Percentiles rank a stretch among this genome's conserved stretches.
phyloP scores from a whole-genome alignment of 768 basidiomycete genomes.

The Termitomyces eurrhizus region DNA sequence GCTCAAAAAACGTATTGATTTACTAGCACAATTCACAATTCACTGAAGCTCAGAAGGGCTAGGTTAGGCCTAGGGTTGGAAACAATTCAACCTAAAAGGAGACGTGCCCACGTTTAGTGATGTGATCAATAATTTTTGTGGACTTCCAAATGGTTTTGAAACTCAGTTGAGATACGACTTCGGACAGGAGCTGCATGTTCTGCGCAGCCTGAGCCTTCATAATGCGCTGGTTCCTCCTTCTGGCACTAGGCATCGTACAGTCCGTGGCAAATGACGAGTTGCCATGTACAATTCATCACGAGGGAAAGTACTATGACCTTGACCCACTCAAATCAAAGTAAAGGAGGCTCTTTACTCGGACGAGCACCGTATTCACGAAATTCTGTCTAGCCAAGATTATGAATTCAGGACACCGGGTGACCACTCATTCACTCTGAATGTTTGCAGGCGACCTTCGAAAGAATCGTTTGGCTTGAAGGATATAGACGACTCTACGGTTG shows the following conservation, averaged over 20 bases:
- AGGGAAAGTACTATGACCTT: slow-evolving; percentile 63
- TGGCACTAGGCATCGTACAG: neutral
- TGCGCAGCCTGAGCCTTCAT: neutral
- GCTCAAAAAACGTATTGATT: neutral
- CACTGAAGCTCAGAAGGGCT: too few species aligned
- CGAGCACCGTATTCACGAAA: slow-evolving; percentile 4
- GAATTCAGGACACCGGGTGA: slow-evolving; percentile 45
- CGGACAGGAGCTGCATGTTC: neutral
- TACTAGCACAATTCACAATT: too few species aligned
- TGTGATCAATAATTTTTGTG: neutral
- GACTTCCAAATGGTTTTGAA: neutral
- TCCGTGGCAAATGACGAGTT: slow-evolving; percentile 38
- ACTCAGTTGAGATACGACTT: neutral
- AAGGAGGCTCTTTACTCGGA: slow-evolving; percentile 6
- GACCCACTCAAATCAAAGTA: slow-evolving; percentile 59
- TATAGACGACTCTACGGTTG: slow-evolving; percentile 50
- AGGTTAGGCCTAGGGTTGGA: too few species aligned
- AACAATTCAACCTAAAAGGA: neutral
- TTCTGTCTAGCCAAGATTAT: slow-evolving; percentile 57
- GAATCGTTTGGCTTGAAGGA: slow-evolving; percentile 60
- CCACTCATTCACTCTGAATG: slow-evolving; percentile 52
- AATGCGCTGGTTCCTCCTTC: neutral
- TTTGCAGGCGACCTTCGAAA: slow-evolving; percentile 52
- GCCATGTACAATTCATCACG: slow-evolving; percentile 56
- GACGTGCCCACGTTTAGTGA: neutral